A percentile compares a stretch with the other conserved stretches of the same genome.
These are phyloP conservation scores for Hippophae rhamnoides DNA, from an alignment of 306 rosid genomes.

Conservation along the genomic window DNA sequence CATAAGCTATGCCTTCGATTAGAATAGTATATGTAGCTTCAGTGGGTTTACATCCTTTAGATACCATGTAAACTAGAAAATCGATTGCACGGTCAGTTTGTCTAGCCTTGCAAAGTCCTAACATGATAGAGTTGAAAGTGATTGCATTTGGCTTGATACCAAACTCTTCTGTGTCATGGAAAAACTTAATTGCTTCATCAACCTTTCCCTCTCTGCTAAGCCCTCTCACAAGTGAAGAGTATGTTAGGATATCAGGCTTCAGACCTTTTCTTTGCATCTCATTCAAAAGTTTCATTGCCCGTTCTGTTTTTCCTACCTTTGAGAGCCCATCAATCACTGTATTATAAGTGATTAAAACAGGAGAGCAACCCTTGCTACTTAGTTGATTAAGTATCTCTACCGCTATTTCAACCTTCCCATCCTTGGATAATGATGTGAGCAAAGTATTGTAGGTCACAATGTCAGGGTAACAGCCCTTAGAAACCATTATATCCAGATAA, in stretches of 20 bases:
- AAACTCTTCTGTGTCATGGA: constrained; percentile 51
- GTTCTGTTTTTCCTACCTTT: constrained; percentile 62
- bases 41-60: constrained; percentile 69
- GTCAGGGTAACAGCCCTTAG: constrained; percentile 91
- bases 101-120: constrained; percentile 71
- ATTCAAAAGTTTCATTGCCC: constrained; percentile 55
- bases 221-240: constrained; percentile 73
- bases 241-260: constrained; percentile 71
- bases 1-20: constrained; percentile 78
- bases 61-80: constrained; percentile 62
- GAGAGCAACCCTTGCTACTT: constrained; percentile 76
- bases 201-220: constrained; percentile 80
- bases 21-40: constrained; percentile 87
- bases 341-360: constrained; percentile 77
- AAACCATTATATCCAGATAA: constrained; percentile 76
- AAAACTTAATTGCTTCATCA: constrained; percentile 41
- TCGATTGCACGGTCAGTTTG: constrained; percentile 76
- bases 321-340: constrained; percentile 86
- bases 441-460: constrained; percentile 88
- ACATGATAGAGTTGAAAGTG: constrained; percentile 69
- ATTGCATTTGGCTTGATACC: constrained; percentile 51
- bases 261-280: constrained; percentile 77
- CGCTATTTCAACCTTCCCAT: constrained; percentile 84
- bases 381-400: constrained; percentile 78
- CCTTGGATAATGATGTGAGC: constrained; percentile 83